Evolutionary conservation across 176 grass and related monocot species (phyloP).

Genomic region (Tillandsia leiboldiana): DNA sequence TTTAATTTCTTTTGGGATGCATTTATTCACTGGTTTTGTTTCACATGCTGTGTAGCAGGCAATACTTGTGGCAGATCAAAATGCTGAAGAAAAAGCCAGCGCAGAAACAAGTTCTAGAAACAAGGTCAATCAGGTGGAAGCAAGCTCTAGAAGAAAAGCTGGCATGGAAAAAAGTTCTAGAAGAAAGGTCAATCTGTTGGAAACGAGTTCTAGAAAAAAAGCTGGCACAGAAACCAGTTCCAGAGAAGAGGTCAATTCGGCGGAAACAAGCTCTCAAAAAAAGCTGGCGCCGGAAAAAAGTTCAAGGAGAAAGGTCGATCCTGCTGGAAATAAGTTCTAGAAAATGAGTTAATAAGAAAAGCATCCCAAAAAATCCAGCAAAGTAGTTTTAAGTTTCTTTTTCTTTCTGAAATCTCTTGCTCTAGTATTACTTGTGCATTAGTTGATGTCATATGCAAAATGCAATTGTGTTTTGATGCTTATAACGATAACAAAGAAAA

Average conservation of each 20-base stretch:
- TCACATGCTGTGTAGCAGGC: constrained; percentile 44
- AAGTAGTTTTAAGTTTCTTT: constrained; percentile 26
- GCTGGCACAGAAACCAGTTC: constrained; percentile 44
- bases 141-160: too few relatives aligned
- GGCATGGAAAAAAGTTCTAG: too few relatives aligned
- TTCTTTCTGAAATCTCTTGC: neutral
- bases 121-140: constrained; percentile 5
- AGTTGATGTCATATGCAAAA: too few relatives aligned
- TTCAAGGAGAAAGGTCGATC: too few relatives aligned
- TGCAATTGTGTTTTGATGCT: too few relatives aligned
- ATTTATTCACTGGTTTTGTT: constrained; percentile 7
- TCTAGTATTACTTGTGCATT: too few relatives aligned
- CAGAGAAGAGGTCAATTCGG: constrained; percentile 34
- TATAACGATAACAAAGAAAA: too few relatives aligned
- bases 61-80: constrained; percentile 73
- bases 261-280: too few relatives aligned
- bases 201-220: constrained; percentile 64
- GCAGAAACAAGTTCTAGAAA: constrained; percentile 51
- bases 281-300: too few relatives aligned
- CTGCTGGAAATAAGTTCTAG: constrained; percentile 26
- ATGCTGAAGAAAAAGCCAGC: constrained; percentile 82
- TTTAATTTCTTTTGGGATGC: neutral
- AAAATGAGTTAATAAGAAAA: constrained; percentile 63
- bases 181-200: too few relatives aligned
- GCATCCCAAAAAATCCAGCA: constrained; percentile 40